A percentile compares a stretch with the other conserved stretches of the same genome.
These are phyloP conservation scores for Salix dunnii DNA, from an alignment of 345 rosid genomes.

Conservation along the genomic window DNA sequence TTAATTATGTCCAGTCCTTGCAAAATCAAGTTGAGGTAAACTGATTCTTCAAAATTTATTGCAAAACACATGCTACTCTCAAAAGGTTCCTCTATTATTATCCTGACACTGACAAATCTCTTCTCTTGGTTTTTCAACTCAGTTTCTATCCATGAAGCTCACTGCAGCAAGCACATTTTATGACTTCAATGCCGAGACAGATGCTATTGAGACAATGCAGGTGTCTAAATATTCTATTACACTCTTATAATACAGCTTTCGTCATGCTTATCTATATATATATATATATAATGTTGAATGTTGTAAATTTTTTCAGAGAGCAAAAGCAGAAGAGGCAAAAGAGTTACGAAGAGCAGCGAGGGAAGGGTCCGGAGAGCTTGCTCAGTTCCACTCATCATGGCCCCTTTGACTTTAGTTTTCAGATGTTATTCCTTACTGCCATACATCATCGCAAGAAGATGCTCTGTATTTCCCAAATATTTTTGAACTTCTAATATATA, in stretches of 20 bases:
- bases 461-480: background rate
- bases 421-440: background rate
- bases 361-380: conserved; percentile 14
- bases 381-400: conserved; percentile 15
- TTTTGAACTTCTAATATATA: background rate
- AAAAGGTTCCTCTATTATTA: background rate
- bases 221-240: background rate
- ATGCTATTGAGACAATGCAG: conserved; percentile 25
- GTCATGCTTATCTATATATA: background rate
- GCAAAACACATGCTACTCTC: background rate
- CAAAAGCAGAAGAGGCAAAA: conserved; percentile 23
- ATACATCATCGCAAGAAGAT: conserved; percentile 3
- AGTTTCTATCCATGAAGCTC: conserved; percentile 82
- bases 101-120: background rate
- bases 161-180: conserved; percentile 31
- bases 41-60: background rate
- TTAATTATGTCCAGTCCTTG: conserved; percentile 72
- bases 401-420: conserved; percentile 17
- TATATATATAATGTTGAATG: background rate
- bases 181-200: conserved; percentile 28
- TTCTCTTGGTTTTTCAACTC: conserved; percentile 16
- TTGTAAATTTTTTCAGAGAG: conserved; percentile 12
- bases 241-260: background rate
- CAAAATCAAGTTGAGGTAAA: conserved; percentile 84
- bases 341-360: conserved; percentile 41